Percentiles rank a stretch among this genome's conserved stretches.
Conservation (phyloP, 805 yeast genomes). For the Suhomyces sp. region DNA sequence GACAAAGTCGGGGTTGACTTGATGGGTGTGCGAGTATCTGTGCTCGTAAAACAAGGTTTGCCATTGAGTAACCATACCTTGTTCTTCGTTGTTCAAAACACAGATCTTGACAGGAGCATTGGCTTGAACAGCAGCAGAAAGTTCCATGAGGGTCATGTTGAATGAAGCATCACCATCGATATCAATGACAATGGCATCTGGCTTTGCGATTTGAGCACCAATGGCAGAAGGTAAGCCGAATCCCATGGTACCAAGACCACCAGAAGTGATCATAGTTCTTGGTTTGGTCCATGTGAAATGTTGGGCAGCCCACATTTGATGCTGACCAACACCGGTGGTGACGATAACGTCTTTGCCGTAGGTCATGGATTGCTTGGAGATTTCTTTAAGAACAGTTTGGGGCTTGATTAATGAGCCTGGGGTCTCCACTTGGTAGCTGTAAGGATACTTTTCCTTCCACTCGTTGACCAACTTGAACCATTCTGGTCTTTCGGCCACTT, state of each 20-base stretch:
- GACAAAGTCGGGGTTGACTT: slow-evolving; percentile 88
- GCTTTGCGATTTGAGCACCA: slow-evolving; percentile 96
- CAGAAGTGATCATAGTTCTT: slow-evolving; percentile 93
- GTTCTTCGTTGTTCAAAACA: slow-evolving; percentile 95
- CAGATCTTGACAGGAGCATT: slow-evolving; percentile 85
- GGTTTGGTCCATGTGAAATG: slow-evolving; percentile 93
- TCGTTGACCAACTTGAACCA: slow-evolving; percentile 74
- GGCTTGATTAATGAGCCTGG: slow-evolving; percentile 84
- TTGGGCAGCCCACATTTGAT: slow-evolving; percentile 99
- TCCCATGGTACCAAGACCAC: slow-evolving; percentile 99
- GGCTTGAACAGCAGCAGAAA: slow-evolving; percentile 93
- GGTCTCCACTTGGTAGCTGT: slow-evolving; percentile 75
- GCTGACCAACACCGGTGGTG: slow-evolving; percentile 99
- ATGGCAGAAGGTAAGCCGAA: slow-evolving; percentile 96
- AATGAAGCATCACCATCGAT: slow-evolving; percentile 99
- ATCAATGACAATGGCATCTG: slow-evolving; percentile 92
- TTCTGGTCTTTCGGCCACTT: slow-evolving; percentile 64
- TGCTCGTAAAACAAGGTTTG: slow-evolving; percentile 96
- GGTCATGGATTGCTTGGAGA: slow-evolving; percentile 65
- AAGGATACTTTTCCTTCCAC: slow-evolving; percentile 89
- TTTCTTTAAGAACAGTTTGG: slow-evolving; percentile 81
- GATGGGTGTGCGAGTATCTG: slow-evolving; percentile 98
- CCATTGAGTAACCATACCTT: slow-evolving; percentile 99
- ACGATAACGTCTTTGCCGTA: slow-evolving; percentile 74
- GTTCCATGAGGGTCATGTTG: slow-evolving; percentile 93